Evolutionary conservation across 2,329 filamentous ascomycete genomes (phyloP).

Genomic region (Chaetomium olivaceum): DNA sequence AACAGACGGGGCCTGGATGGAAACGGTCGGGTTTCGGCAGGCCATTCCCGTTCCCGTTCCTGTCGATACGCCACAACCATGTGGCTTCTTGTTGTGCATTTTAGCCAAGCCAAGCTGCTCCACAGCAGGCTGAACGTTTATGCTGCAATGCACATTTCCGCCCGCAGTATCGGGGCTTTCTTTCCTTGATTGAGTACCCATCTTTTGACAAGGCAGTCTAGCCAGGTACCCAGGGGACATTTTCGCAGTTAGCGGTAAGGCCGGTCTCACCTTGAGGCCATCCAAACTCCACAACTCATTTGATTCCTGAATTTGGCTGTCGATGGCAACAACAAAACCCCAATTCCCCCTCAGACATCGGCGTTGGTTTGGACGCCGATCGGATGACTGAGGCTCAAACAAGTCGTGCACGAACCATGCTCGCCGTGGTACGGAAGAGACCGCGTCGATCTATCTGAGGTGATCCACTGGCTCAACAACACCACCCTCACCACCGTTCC

Average conservation of each 20-base stretch:
- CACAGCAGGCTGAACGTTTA: neutral
- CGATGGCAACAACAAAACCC: neutral
- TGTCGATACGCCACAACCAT: neutral
- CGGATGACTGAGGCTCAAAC: conserved; percentile 3
- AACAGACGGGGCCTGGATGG: too few relatives aligned
- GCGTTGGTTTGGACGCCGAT: neutral
- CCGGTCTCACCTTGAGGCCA: neutral
- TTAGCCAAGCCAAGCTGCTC: too few relatives aligned
- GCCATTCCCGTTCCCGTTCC: neutral
- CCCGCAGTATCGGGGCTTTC: too few relatives aligned
- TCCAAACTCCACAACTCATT: neutral
- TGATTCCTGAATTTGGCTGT: neutral
- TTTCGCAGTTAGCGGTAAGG: neutral
- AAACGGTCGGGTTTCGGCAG: neutral
- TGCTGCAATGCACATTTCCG: too few relatives aligned
- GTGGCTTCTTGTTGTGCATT: neutral
- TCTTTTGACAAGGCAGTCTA: too few relatives aligned
- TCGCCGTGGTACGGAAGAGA: neutral
- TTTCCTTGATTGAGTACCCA: too few relatives aligned
- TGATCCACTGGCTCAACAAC: neutral
- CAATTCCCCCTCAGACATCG: neutral
- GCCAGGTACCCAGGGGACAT: neutral
- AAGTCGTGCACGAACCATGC: neutral
- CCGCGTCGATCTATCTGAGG: neutral
- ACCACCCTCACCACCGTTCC: neutral